phyloP scores from a whole-genome alignment of 768 basidiomycete genomes.

The Scleroderma citrinum region DNA sequence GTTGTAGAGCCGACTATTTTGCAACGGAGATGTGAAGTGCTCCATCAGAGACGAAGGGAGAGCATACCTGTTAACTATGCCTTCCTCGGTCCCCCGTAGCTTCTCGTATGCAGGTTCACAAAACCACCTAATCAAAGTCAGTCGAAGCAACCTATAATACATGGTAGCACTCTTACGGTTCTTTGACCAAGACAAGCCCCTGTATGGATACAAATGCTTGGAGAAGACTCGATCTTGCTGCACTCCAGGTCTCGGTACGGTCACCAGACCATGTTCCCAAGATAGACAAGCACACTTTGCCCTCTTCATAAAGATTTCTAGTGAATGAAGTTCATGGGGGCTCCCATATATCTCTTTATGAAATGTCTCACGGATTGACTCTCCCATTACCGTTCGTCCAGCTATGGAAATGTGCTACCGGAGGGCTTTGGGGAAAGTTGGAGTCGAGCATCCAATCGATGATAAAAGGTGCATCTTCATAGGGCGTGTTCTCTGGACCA shows the following conservation, averaged over 20 bases:
- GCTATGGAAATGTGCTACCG: constrained; percentile 83
- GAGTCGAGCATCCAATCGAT: constrained; percentile 91
- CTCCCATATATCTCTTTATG: background rate
- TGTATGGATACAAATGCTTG: constrained; percentile 94
- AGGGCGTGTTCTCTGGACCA: constrained; percentile 92
- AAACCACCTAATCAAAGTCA: constrained; percentile 56
- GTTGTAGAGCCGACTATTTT: constrained; percentile 76
- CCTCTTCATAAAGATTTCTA: constrained; percentile 91
- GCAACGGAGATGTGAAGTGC: constrained; percentile 3
- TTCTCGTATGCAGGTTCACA: constrained; percentile 95
- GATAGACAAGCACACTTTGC: constrained; percentile 90
- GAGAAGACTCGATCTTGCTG: constrained; percentile 76
- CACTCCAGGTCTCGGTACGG: constrained; percentile 80
- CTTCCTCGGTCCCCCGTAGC: constrained; percentile 84
- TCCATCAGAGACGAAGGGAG: background rate
- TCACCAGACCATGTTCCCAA: constrained; percentile 92
- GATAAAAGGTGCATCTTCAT: constrained; percentile 89
- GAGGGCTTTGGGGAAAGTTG: constrained; percentile 78
- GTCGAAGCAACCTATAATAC: constrained; percentile 1
- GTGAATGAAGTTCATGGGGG: background rate
- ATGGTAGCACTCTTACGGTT: constrained; percentile 61
- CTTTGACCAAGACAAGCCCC: constrained; percentile 86
- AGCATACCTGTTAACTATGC: constrained; percentile 72
- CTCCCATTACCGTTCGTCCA: constrained; percentile 95
- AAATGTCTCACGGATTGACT: constrained; percentile 71